Evolutionary conservation across 2,329 filamentous ascomycete species (phyloP).

Genomic region (Aureobasidium sp.): DNA sequence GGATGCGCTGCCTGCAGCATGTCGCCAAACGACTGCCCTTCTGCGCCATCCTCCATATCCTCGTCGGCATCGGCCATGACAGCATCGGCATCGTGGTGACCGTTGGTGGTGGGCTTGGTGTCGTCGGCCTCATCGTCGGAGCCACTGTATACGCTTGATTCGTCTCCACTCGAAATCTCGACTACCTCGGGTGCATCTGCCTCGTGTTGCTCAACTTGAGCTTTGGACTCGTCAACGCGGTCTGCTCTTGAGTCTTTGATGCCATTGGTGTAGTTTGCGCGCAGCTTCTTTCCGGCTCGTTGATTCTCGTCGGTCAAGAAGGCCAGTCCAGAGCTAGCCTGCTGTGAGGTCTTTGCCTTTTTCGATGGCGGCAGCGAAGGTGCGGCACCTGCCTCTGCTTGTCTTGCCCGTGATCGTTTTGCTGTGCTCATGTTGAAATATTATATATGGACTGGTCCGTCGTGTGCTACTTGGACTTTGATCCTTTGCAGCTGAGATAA

Average conservation of each 20-base stretch:
- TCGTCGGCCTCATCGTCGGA: constrained; percentile 26
- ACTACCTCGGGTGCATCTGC: constrained; percentile 39
- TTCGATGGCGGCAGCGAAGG: constrained; percentile 26
- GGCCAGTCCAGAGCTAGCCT: constrained; percentile 25
- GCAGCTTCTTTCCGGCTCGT: constrained; percentile 31
- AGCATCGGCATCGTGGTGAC: constrained; percentile 19
- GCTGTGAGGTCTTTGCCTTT: constrained; percentile 29
- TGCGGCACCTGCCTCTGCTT: constrained; percentile 23
- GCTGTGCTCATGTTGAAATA: constrained; percentile 26
- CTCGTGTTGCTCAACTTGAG: constrained; percentile 45
- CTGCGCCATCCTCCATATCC: constrained; percentile 28
- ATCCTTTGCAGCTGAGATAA: background rate
- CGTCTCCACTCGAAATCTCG: constrained; percentile 42
- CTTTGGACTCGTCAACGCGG: constrained; percentile 51
- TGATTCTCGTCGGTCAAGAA: constrained; percentile 31
- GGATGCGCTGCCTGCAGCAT: constrained; percentile 63
- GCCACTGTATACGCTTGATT: constrained; percentile 27
- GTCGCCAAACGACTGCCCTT: constrained; percentile 77
- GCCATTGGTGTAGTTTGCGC: constrained; percentile 46
- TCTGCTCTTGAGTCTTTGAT: constrained; percentile 43
- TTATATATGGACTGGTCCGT: background rate
- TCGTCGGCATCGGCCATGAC: constrained; percentile 21
- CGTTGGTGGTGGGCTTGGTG: constrained; percentile 15
- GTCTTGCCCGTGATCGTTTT: constrained; percentile 27
- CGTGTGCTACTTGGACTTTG: background rate